Percentiles rank a stretch among this genome's conserved stretches.
phyloP scores from a whole-genome alignment of 2,329 filamentous ascomycete genomes.

The Aspergillus jensenii region DNA sequence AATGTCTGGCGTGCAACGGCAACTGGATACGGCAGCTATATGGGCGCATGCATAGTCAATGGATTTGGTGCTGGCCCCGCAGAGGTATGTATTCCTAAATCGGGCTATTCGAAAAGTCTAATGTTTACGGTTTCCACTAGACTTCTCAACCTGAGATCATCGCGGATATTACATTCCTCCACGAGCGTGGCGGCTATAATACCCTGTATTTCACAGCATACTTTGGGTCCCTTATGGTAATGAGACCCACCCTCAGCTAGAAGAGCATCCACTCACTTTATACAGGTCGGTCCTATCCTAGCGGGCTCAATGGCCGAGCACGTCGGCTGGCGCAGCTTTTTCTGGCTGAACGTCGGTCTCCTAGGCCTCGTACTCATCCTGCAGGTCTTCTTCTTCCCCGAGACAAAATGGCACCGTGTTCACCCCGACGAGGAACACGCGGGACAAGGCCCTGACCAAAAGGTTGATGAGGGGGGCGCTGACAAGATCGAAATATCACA shows the following conservation, averaged over 20 bases:
- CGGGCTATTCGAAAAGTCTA: too few relatives aligned
- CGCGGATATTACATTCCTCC: constrained; percentile 64
- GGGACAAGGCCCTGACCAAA: neutral
- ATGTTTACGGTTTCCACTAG: too few relatives aligned
- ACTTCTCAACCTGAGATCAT: constrained; percentile 64
- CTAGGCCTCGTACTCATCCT: constrained; percentile 52
- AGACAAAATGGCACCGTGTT: constrained; percentile 59
- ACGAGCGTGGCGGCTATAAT: constrained; percentile 63
- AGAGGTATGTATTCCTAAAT: constrained; percentile 35
- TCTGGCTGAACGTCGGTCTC: constrained; percentile 64
- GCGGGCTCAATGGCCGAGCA: constrained; percentile 61
- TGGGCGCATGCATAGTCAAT: constrained; percentile 64
- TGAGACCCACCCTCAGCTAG: too few relatives aligned
- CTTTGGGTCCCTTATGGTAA: constrained; percentile 62
- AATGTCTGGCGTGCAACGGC: constrained; percentile 61
- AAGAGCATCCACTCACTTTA: too few relatives aligned
- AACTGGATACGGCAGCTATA: constrained; percentile 60
- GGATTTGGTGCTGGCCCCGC: constrained; percentile 63
- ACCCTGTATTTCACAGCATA: constrained; percentile 63
- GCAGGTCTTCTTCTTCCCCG: constrained; percentile 61
- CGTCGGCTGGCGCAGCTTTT: constrained; percentile 62
- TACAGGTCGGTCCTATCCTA: constrained; percentile 51
- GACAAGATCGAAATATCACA: constrained; percentile 18
- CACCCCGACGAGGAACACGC: constrained; percentile 21
- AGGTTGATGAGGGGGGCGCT: neutral